Evolutionary conservation across 75 land plant genomes (phyloP), one percentile per base, ranked within the genome.

Genomic region (Gnetum montanum): DNA sequence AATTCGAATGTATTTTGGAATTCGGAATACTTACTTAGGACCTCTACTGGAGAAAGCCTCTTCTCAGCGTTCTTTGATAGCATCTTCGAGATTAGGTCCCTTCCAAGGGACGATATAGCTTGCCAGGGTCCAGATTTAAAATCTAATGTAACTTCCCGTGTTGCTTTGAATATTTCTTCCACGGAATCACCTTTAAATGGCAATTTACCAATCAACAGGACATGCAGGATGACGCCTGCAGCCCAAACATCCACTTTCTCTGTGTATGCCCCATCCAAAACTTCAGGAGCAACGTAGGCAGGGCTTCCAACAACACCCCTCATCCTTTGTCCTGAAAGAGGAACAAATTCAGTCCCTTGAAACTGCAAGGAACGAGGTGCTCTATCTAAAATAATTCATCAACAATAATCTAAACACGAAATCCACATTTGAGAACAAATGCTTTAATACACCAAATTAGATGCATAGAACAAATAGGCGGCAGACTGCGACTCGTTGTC

Each of bases 261-360:
- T 36, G 84, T 60, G 49, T 88, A 88, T 8, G 80, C 44, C 15
- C 89, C 89, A 2, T 44, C 34, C 24, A 88, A 62, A 53, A 88
- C 88, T 55, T 88, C 92, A 20, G 92, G 92, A 8, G 92, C 92
- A 47, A 88, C 75, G 71, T 88, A 88, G 18, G 84, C 81, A 29
- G 88, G 83, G 66, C 91, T 86, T 34, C 91, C 91, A 61, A 73
- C 91, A 41, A 83, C 46, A 52, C 91, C 92, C 38, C 73, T 50
- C 34, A 83, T 45, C 23, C 24, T 71, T 57, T 88, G 81, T 54
- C 92, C 89, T 84, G 81, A 18, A 51, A 18, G 7, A 10, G 23
- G 24, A 20, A 26, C 26, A 2, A 16, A 25, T 29, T 30, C 31
- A 22, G 41, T 15, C 31, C 22, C 11, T 8, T 11, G 3, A 3